Conservation (phyloP, 306 rosid species). For the Luffa acutangula region DNA sequence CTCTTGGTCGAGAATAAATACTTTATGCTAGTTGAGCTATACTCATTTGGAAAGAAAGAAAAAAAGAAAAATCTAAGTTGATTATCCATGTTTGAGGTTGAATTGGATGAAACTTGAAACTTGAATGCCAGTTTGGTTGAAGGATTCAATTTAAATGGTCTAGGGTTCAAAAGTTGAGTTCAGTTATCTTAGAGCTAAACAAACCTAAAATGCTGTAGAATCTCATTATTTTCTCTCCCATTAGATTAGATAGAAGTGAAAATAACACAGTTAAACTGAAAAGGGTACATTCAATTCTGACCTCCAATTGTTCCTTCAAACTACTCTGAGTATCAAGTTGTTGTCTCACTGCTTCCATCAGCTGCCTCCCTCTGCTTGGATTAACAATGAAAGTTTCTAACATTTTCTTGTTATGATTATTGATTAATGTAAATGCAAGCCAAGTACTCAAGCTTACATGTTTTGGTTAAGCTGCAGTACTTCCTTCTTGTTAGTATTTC, state of each 20-base stretch:
- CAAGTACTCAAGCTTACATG: not conserved
- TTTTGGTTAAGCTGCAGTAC: not conserved
- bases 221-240: too few relatives aligned
- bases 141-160: too few relatives aligned
- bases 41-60: too few relatives aligned
- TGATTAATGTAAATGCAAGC: not conserved
- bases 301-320: conserved; percentile 5
- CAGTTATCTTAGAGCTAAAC: too few relatives aligned
- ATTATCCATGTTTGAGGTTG: not conserved
- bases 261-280: not conserved
- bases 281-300: not conserved
- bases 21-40: too few relatives aligned
- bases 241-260: not conserved
- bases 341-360: not conserved
- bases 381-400: not conserved
- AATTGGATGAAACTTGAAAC: not conserved
- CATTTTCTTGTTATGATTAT: not conserved
- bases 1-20: too few relatives aligned
- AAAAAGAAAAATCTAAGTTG: too few relatives aligned
- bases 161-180: too few relatives aligned
- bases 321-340: not conserved
- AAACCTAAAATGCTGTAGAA: not conserved
- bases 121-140: not conserved
- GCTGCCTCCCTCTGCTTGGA: conserved; percentile 1
- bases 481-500: not conserved